Percentiles rank a stretch among this genome's conserved stretches.
phyloP scores from a whole-genome alignment of 352 stramenopile genomes.

The Thraustochytrium striatum region DNA sequence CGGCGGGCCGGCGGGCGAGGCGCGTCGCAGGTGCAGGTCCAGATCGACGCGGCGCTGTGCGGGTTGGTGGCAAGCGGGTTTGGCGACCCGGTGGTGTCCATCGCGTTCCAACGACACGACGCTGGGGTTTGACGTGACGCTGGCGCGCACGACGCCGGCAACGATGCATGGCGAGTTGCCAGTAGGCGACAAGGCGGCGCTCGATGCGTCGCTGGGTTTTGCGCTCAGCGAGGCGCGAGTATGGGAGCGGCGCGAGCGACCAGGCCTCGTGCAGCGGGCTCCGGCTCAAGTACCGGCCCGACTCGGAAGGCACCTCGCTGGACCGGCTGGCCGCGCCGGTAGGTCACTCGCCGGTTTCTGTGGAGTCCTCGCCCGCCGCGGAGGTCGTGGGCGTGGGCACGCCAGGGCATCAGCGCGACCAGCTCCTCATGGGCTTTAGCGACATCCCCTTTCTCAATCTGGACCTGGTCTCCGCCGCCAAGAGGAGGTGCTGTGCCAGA shows the following conservation, averaged over 20 bases:
- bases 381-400: too few species aligned
- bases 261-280: too few species aligned
- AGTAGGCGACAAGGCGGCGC: neutral
- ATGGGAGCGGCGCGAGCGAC: too few species aligned
- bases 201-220: too few species aligned
- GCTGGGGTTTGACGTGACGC: neutral
- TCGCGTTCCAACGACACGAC: neutral
- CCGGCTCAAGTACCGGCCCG: neutral
- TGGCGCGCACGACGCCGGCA: neutral
- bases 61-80: neutral
- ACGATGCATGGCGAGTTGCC: neutral
- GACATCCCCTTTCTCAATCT: neutral
- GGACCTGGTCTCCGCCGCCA: neutral
- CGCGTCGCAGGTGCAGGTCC: neutral
- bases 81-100: neutral
- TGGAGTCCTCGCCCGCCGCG: too few species aligned
- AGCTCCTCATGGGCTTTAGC: too few species aligned
- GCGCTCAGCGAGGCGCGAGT: too few species aligned
- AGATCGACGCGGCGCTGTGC: neutral
- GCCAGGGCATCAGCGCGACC: too few species aligned
- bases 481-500: neutral
- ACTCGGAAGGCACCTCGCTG: too few species aligned
- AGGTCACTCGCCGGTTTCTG: too few species aligned
- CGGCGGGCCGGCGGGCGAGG: neutral
- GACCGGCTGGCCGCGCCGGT: too few species aligned